phyloP scores from a whole-genome alignment of 306 rosid genomes.

The Castanospermum australe region DNA sequence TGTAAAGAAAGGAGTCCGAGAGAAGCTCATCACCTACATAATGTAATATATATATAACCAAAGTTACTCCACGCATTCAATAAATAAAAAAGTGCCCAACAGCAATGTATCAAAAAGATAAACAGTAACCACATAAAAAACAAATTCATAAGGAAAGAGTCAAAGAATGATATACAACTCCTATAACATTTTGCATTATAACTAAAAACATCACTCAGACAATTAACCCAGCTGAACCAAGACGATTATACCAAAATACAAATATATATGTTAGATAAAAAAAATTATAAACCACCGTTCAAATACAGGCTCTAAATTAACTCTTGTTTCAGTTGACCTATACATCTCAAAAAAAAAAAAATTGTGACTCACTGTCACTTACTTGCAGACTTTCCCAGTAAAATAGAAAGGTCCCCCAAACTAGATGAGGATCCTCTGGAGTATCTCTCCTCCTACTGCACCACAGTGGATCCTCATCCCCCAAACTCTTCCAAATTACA shows the following conservation, averaged over 20 bases:
- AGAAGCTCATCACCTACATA: conserved; percentile 68
- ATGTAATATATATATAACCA: not conserved
- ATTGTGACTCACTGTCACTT: not conserved
- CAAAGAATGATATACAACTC: not conserved
- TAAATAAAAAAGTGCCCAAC: not conserved
- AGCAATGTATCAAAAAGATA: not conserved
- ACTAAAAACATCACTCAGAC: not conserved
- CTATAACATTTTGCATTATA: not conserved
- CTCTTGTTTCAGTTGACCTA: not conserved
- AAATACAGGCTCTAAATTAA: not conserved
- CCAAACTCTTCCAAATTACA: too few species aligned
- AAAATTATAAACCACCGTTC: not conserved
- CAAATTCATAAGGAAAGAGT: not conserved
- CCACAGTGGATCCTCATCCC: too few species aligned
- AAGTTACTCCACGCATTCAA: not conserved
- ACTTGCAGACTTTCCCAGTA: not conserved
- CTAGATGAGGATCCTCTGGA: too few species aligned
- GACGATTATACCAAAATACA: not conserved
- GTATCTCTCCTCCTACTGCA: too few species aligned
- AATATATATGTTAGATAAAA: not conserved
- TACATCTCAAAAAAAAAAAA: not conserved
- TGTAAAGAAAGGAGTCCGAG: conserved; percentile 56
- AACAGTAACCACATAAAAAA: not conserved
- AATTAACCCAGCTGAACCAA: not conserved
- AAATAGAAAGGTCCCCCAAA: not conserved